Evolutionary conservation across 2,329 filamentous ascomycete species (phyloP).

Genomic region (Paraconiothyrium brasiliense): DNA sequence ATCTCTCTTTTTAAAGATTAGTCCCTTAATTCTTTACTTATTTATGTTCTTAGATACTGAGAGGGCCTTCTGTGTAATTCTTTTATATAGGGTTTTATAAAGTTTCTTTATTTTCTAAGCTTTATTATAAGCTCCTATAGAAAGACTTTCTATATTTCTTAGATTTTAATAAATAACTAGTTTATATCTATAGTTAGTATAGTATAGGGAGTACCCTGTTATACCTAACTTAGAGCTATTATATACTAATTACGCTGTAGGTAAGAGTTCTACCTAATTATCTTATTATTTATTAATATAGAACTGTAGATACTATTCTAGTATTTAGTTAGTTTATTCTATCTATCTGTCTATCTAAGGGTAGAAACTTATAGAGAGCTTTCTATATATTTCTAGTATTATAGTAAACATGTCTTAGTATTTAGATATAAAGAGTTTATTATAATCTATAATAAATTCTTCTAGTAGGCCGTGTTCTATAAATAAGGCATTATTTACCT

Average conservation of each 20-base stretch:
- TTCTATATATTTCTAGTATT: too few species aligned
- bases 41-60: constrained; percentile 6
- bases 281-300: constrained; percentile 14
- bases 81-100: constrained; percentile 2
- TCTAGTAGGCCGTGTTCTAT: neutral
- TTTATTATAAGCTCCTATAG: neutral
- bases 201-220: constrained; percentile 7
- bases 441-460: constrained; percentile 6
- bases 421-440: constrained; percentile 14
- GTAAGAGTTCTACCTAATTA: constrained; percentile 12
- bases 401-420: too few species aligned
- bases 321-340: constrained; percentile 8
- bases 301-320: constrained; percentile 1
- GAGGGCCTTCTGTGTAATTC: neutral
- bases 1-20: constrained; percentile 12
- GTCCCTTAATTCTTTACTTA: constrained; percentile 16
- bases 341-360: constrained; percentile 4
- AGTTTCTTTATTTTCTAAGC: constrained; percentile 6
- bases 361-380: constrained; percentile 13
- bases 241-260: constrained; percentile 7
- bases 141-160: constrained; percentile 7
- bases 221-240: constrained; percentile 3
- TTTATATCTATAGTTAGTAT: constrained; percentile 17
- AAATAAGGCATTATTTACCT: neutral
- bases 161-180: neutral